Percentiles rank a stretch among this genome's conserved stretches.
Conservation (phyloP, 495 filamentous ascomycete genomes). For the Penicillium nucicola region DNA sequence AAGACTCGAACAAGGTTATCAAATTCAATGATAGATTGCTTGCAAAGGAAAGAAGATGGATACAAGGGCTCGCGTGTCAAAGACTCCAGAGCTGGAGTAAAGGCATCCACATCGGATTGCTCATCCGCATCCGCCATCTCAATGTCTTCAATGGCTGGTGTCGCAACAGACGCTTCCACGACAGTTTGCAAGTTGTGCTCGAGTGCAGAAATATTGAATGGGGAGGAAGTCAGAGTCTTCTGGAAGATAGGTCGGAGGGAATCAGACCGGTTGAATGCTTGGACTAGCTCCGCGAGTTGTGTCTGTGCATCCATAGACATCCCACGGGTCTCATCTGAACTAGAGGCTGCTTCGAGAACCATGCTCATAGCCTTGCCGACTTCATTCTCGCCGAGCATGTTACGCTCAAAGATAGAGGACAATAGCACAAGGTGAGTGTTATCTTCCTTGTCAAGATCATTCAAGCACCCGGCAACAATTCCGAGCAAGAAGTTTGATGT, state of each 20-base stretch:
- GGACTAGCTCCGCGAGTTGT: slow-evolving; percentile 59
- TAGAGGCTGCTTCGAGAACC: slow-evolving; percentile 47
- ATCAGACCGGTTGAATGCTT: slow-evolving; percentile 53
- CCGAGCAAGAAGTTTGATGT: slow-evolving; percentile 74
- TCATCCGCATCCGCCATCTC: slow-evolving; percentile 45
- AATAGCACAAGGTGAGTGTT: slow-evolving; percentile 52
- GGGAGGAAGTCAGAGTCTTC: slow-evolving; percentile 54
- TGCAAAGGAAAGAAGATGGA: slow-evolving; percentile 34
- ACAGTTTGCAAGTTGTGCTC: slow-evolving; percentile 68
- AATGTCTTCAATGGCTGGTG: slow-evolving; percentile 46
- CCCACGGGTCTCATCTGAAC: slow-evolving; percentile 31
- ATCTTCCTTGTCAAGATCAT: slow-evolving; percentile 59
- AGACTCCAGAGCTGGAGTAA: slow-evolving; percentile 35
- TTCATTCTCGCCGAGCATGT: slow-evolving; percentile 60
- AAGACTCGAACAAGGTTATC: slow-evolving; percentile 63
- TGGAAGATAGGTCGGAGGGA: slow-evolving; percentile 57
- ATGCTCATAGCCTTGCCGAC: slow-evolving; percentile 58
- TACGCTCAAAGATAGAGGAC: slow-evolving; percentile 56
- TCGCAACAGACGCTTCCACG: slow-evolving; percentile 46
- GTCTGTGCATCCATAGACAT: slow-evolving; percentile 52
- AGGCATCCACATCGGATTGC: slow-evolving; percentile 34
- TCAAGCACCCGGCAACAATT: slow-evolving; percentile 62
- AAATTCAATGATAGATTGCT: slow-evolving; percentile 36
- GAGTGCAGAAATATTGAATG: slow-evolving; percentile 63
- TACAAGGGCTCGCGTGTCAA: slow-evolving; percentile 26